phyloP scores from a whole-genome alignment of 192 early-diverging fungal genomes.

The Umbelopsis ramanniana region DNA sequence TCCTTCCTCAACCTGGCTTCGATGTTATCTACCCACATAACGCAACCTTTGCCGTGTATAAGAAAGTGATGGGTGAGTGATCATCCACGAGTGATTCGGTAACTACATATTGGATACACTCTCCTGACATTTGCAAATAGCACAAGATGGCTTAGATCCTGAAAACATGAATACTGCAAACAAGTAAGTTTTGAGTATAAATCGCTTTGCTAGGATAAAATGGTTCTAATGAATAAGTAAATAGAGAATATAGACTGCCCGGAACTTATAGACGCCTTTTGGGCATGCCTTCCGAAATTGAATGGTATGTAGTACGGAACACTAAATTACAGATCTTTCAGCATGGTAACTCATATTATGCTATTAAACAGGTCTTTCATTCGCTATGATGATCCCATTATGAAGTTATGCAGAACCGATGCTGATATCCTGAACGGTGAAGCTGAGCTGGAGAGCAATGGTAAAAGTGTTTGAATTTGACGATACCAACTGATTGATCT shows the following conservation, averaged over 20 bases:
- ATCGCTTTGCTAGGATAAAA: background rate
- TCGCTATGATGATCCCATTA: conserved; percentile 64
- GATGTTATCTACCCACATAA: conserved; percentile 81
- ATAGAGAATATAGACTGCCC: conserved; percentile 61
- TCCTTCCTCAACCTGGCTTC: conserved; percentile 90
- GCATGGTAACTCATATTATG: background rate
- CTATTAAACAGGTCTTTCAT: conserved; percentile 53
- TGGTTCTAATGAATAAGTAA: background rate
- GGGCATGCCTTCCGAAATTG: conserved; percentile 60
- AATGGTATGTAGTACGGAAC: conserved; percentile 39
- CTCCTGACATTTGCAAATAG: background rate
- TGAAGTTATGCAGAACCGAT: conserved; percentile 66
- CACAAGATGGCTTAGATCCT: conserved; percentile 69
- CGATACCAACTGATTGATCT: background rate
- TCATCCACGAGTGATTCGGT: background rate
- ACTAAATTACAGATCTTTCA: background rate
- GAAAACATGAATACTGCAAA: conserved; percentile 61
- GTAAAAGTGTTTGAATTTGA: conserved; percentile 27
- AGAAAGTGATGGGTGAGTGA: conserved; percentile 63
- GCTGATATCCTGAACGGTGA: conserved; percentile 61
- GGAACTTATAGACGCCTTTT: conserved; percentile 73
- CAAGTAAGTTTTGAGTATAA: conserved; percentile 41
- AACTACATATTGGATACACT: background rate
- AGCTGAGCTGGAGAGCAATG: conserved; percentile 31
- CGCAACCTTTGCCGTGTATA: conserved; percentile 67